These are phyloP conservation scores for Gillenia trifoliata DNA, from an alignment of 306 rosid genomes.

Conservation along the genomic window DNA sequence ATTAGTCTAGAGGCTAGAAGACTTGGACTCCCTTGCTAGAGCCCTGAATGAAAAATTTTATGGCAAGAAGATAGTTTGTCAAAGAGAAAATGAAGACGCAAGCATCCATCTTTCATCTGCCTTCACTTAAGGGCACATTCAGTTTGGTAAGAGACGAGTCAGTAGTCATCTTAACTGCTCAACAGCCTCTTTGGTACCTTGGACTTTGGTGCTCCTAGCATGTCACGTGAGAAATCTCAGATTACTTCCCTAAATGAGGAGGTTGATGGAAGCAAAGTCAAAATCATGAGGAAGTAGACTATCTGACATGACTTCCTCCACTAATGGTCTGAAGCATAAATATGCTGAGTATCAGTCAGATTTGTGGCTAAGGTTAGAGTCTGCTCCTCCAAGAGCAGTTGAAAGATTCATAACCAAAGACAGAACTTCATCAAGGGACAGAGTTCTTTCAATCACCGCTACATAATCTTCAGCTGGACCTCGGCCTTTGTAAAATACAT, in stretches of 20 bases:
- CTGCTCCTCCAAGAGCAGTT: not conserved
- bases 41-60: not conserved
- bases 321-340: not conserved
- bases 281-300: not conserved
- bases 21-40: not conserved
- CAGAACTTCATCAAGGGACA: not conserved
- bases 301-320: not conserved
- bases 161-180: not conserved
- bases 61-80: not conserved
- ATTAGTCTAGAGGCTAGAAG: not conserved
- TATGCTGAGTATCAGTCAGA: not conserved
- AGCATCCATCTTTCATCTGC: not conserved
- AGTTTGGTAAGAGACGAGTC: not conserved
- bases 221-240: not conserved
- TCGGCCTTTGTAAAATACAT: not conserved
- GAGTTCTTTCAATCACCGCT: not conserved
- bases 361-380: not conserved
- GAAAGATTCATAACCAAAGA: not conserved
- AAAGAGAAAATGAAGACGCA: not conserved
- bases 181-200: too few species aligned
- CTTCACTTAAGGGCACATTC: not conserved
- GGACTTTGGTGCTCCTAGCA: not conserved
- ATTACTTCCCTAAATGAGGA: not conserved
- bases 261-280: not conserved
- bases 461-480: not conserved